Conservation (phyloP, 768 basidiomycete species). For the Tulasnella sp. region DNA sequence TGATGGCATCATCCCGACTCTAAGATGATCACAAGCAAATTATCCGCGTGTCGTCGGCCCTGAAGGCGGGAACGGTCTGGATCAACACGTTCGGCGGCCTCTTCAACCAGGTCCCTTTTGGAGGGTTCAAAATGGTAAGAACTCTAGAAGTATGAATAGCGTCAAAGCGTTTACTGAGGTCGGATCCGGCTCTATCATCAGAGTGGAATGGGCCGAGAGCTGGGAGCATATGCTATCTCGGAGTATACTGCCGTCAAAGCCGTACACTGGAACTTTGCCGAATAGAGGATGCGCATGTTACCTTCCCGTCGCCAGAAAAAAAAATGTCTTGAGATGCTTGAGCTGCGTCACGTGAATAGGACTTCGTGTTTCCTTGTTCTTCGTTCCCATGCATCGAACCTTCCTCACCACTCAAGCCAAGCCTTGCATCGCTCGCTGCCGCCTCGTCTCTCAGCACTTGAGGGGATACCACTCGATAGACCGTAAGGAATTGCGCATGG, state of each 20-base stretch:
- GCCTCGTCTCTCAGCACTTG: too few relatives aligned
- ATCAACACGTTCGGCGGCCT: constrained; percentile 81
- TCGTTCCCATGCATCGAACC: too few relatives aligned
- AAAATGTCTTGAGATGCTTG: too few relatives aligned
- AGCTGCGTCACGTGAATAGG: too few relatives aligned
- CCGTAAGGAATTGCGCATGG: too few relatives aligned
- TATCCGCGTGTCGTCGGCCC: constrained; percentile 72
- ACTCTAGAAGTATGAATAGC: constrained; percentile 28
- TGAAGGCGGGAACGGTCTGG: constrained; percentile 92
- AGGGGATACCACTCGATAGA: too few relatives aligned
- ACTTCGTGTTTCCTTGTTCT: too few relatives aligned
- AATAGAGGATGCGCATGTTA: not conserved
- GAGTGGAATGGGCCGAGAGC: constrained; percentile 57
- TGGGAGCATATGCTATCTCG: constrained; percentile 73
- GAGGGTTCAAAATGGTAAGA: constrained; percentile 31
- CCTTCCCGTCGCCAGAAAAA: too few relatives aligned
- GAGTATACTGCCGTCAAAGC: constrained; percentile 78
- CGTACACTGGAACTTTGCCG: constrained; percentile 68
- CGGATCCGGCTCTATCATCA: not conserved
- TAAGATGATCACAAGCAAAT: constrained; percentile 74
- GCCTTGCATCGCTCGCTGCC: too few relatives aligned
- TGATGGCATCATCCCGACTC: constrained; percentile 17
- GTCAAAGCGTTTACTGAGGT: not conserved
- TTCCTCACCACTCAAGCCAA: too few relatives aligned
- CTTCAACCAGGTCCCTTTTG: constrained; percentile 85